Evolutionary conservation across 2,329 filamentous ascomycete species (phyloP).

Genomic region (Ascocoryne sarcoides): DNA sequence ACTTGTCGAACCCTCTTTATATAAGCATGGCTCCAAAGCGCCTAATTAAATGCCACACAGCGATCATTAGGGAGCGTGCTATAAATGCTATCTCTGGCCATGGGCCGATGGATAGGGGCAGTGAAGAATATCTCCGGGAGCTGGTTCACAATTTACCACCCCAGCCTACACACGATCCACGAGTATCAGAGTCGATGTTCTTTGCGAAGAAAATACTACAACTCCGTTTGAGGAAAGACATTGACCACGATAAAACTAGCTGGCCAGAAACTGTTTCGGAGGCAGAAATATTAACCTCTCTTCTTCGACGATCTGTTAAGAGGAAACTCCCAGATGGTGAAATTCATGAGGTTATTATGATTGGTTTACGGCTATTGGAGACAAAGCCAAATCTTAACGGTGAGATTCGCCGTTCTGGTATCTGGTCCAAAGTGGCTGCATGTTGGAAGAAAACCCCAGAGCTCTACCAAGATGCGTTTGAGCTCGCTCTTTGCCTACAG

Average conservation of each 20-base stretch:
- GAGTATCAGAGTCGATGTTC: conserved; percentile 11
- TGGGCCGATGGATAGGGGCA: conserved; percentile 1
- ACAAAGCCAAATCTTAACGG: conserved; percentile 4
- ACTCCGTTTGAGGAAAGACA: conserved; percentile 4
- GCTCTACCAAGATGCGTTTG: conserved; percentile 6
- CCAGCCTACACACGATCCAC: conserved; percentile 1
- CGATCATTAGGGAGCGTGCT: conserved; percentile 7
- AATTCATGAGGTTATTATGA: conserved; percentile 4
- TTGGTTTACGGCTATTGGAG: conserved; percentile 7
- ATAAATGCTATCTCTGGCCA: conserved; percentile 6
- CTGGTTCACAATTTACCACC: conserved; percentile 7
- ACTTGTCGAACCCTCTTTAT: conserved; percentile 11
- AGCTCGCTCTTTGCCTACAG: conserved; percentile 6
- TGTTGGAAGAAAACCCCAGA: conserved; percentile 7
- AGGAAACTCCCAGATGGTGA: conserved; percentile 3
- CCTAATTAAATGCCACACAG: conserved; percentile 3
- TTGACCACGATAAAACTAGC: conserved; percentile 3
- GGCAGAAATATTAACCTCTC: conserved; percentile 6
- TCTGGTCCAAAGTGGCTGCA: conserved; percentile 7
- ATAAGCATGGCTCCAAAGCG: background rate
- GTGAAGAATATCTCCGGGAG: conserved; percentile 6
- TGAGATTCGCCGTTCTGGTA: conserved; percentile 1
- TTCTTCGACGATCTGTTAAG: conserved; percentile 6
- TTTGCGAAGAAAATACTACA: conserved; percentile 11
- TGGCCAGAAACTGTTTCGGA: conserved; percentile 6